A percentile compares a stretch with the other conserved stretches of the same genome.
These are phyloP conservation scores for Trypanosoma rangeli DNA, from an alignment of 208 protist genomes.

Conservation along the genomic window DNA sequence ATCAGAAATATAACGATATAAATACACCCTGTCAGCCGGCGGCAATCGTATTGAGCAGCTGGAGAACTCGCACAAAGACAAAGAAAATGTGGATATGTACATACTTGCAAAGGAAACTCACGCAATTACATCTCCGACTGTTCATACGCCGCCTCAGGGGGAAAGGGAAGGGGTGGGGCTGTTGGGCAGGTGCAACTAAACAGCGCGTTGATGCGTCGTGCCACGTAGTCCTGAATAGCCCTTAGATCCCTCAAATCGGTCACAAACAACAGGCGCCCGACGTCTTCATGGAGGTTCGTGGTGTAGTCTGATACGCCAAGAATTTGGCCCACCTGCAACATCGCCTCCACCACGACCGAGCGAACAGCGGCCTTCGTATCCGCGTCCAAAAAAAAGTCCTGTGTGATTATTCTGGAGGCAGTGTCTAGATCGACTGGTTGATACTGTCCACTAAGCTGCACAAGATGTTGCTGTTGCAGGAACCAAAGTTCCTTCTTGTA, in stretches of 20 bases:
- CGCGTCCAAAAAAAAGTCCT: constrained; percentile 48
- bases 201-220: constrained; percentile 51
- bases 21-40: too few species aligned
- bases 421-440: constrained; percentile 36
- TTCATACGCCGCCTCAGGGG: constrained; percentile 16
- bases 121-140: constrained; percentile 14
- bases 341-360: constrained; percentile 44
- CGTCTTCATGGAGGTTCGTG: not conserved
- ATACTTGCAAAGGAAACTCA: too few species aligned
- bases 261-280: constrained; percentile 37
- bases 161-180: constrained; percentile 40
- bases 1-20: too few species aligned
- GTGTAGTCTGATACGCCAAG: constrained; percentile 32
- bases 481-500: constrained; percentile 37
- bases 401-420: constrained; percentile 35
- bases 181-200: constrained; percentile 60
- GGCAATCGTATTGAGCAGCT: too few species aligned
- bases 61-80: too few species aligned
- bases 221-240: constrained; percentile 64
- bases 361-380: constrained; percentile 71
- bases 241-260: constrained; percentile 41
- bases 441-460: constrained; percentile 59
- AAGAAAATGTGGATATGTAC: too few species aligned
- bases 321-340: constrained; percentile 48
- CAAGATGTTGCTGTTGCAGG: constrained; percentile 54